These are phyloP conservation scores for Phytopythium kandeliae DNA, from an alignment of 352 stramenopile species.

Conservation along the genomic window DNA sequence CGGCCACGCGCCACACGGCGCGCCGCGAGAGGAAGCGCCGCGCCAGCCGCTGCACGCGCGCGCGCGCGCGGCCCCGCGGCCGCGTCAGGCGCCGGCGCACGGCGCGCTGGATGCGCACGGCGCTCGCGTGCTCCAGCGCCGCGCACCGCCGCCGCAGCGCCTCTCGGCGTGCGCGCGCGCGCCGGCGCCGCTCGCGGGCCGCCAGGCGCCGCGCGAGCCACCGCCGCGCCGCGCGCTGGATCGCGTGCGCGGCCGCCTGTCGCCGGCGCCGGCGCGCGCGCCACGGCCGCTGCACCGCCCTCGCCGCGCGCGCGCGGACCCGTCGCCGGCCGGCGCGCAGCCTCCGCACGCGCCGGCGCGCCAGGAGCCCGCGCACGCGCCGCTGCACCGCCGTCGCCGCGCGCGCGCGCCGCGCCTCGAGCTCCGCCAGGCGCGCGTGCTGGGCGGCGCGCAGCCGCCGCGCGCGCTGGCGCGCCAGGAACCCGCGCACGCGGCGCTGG, in stretches of 20 bases:
- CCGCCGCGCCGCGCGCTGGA: neutral
- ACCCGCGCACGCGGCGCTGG: conserved; percentile 25
- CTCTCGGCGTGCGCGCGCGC: neutral
- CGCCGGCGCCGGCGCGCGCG: neutral
- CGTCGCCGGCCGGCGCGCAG: neutral
- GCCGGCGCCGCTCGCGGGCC: neutral
- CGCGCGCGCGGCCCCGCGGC: conserved; percentile 1
- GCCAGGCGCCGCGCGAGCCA: neutral
- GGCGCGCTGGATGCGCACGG: conserved; percentile 33
- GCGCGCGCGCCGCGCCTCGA: conserved; percentile 12
- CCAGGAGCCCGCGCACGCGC: conserved; percentile 27
- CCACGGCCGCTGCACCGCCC: neutral
- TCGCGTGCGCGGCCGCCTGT: neutral
- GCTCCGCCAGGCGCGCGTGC: too few species aligned
- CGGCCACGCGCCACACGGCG: conserved; percentile 11
- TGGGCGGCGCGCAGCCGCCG: conserved; percentile 18
- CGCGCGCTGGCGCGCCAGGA: neutral
- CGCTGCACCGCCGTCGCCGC: conserved; percentile 38
- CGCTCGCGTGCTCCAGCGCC: conserved; percentile 13
- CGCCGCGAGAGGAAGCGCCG: conserved; percentile 33
- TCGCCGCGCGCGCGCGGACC: neutral
- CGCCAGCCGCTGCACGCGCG: conserved; percentile 25
- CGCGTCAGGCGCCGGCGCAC: conserved; percentile 20
- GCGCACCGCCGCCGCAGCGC: neutral
- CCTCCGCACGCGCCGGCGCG: conserved; percentile 9